A percentile compares a stretch with the other conserved stretches of the same genome.
These are phyloP conservation scores for Cladosporium phlei DNA, from an alignment of 2,329 filamentous ascomycete species.

Conservation along the genomic window DNA sequence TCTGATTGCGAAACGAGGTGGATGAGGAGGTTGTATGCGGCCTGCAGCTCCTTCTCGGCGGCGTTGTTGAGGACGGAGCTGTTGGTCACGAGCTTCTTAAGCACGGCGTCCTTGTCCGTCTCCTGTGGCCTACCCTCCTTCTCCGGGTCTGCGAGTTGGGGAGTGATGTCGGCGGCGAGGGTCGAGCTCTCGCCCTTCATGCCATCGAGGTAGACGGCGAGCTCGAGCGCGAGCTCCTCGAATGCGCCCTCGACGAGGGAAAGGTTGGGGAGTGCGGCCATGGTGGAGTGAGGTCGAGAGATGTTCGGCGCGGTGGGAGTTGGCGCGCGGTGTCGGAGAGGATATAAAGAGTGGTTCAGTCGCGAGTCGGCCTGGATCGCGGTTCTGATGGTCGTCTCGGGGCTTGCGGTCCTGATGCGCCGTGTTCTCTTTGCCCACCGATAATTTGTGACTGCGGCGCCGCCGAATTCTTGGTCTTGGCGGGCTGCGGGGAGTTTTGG, in stretches of 20 bases:
- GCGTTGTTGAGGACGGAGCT: constrained; percentile 73
- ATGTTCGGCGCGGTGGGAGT: neutral
- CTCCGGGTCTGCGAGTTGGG: constrained; percentile 53
- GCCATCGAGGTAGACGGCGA: constrained; percentile 87
- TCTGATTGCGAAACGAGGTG: constrained; percentile 85
- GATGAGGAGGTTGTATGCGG: constrained; percentile 94
- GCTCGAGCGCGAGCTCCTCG: constrained; percentile 86
- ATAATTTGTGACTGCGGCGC: constrained; percentile 1
- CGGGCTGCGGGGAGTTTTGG: neutral
- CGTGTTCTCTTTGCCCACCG: constrained; percentile 5
- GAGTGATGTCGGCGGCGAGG: constrained; percentile 61
- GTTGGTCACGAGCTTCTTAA: constrained; percentile 83
- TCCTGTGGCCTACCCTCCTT: constrained; percentile 43
- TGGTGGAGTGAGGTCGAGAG: constrained; percentile 26
- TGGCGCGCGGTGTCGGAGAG: constrained; percentile 4
- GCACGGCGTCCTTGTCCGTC: constrained; percentile 72
- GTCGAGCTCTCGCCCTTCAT: constrained; percentile 59
- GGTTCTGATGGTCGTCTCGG: constrained; percentile 3
- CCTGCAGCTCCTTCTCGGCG: constrained; percentile 93
- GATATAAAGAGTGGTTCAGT: neutral
- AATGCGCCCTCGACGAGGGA: constrained; percentile 84
- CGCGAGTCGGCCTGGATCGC: constrained; percentile 9
- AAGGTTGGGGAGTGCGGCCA: constrained; percentile 59
- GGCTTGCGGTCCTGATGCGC: constrained; percentile 1
- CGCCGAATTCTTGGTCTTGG: constrained; percentile 3